phyloP scores from a whole-genome alignment of 495 filamentous ascomycete genomes.

The Saxophila tyrrhenica region DNA sequence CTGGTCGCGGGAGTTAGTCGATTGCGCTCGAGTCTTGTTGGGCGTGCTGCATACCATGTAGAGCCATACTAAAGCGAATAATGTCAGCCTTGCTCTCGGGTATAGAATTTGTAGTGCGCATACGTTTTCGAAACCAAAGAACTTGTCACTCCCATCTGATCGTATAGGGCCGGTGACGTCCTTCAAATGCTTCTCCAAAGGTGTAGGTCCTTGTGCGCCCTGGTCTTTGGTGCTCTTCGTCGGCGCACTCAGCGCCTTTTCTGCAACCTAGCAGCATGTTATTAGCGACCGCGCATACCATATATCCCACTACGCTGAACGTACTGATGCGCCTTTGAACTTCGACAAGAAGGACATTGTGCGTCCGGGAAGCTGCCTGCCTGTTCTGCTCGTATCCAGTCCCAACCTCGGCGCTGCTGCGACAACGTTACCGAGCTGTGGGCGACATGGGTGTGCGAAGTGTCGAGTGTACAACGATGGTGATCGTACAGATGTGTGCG shows the following conservation, averaged over 20 bases:
- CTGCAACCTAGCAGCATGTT: neutral
- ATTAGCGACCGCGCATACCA: neutral
- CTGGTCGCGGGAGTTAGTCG: constrained; percentile 39
- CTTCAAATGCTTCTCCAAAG: constrained; percentile 70
- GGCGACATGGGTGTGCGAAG: neutral
- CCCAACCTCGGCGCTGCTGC: neutral
- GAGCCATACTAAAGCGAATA: constrained; percentile 67
- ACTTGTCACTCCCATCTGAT: constrained; percentile 90
- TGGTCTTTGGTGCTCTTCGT: constrained; percentile 56
- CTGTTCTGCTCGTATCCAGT: neutral
- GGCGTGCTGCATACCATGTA: constrained; percentile 59
- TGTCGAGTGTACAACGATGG: neutral
- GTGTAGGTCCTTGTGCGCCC: constrained; percentile 54
- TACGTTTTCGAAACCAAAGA: constrained; percentile 97
- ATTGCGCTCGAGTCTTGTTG: neutral
- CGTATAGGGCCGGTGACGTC: constrained; percentile 63
- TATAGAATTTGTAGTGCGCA: constrained; percentile 27
- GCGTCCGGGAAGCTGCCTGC: neutral
- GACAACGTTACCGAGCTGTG: neutral
- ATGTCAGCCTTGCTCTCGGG: constrained; percentile 16
- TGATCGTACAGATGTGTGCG: neutral
- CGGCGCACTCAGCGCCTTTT: constrained; percentile 1
- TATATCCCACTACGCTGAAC: neutral
- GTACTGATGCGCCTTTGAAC: constrained; percentile 16
- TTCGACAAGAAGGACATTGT: constrained; percentile 22